Conservation (phyloP, 2,329 filamentous ascomycete species). For the Talaromyces sp. region DNA sequence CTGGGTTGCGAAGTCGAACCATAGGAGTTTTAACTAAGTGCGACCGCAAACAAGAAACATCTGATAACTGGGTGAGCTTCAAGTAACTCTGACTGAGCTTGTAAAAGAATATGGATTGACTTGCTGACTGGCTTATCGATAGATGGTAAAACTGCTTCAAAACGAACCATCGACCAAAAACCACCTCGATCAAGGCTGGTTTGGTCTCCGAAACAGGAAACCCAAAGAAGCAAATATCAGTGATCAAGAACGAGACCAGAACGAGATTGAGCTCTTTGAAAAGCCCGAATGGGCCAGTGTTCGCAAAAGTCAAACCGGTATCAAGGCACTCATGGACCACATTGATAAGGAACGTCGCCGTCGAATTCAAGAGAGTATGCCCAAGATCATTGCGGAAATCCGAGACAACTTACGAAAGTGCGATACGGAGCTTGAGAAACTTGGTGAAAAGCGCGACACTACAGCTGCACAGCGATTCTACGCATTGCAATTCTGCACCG, state of each 20-base stretch:
- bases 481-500: conserved; percentile 20
- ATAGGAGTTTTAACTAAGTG: conserved; percentile 24
- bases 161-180: conserved; percentile 22
- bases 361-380: conserved; percentile 22
- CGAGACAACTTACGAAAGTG: conserved; percentile 14
- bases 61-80: conserved; percentile 19
- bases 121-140: background rate
- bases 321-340: conserved; percentile 21
- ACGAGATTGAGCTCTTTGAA: conserved; percentile 7
- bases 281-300: conserved; percentile 17
- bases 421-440: conserved; percentile 4
- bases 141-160: conserved; percentile 25
- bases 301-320: conserved; percentile 18
- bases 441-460: conserved; percentile 9
- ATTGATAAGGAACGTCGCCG: conserved; percentile 23
- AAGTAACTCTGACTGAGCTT: background rate
- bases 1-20: conserved; percentile 19
- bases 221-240: conserved; percentile 14
- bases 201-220: conserved; percentile 23
- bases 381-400: conserved; percentile 23
- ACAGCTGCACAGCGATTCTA: conserved; percentile 18
- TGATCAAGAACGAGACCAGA: conserved; percentile 21
- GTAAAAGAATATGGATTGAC: background rate
- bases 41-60: conserved; percentile 23
- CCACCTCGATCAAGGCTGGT: conserved; percentile 23